phyloP scores from a whole-genome alignment of 1,284 basidiomycete genomes.

The Fomitopsis palustris region DNA sequence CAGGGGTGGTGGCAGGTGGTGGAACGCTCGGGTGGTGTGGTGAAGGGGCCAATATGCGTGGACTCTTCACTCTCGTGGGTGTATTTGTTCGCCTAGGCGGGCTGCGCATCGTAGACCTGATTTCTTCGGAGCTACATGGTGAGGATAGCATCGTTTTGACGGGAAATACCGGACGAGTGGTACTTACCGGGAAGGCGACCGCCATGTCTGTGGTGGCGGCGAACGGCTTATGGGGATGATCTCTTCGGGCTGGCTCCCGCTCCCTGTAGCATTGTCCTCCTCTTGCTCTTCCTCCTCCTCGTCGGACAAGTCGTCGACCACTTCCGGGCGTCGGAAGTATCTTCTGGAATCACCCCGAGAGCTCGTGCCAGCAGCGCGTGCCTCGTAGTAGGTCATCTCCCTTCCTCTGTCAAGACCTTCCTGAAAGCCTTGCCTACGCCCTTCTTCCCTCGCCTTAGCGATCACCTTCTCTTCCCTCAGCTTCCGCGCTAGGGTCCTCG shows the following conservation, averaged over 20 bases:
- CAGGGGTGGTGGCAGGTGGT: slow-evolving; percentile 16
- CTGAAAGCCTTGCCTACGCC: slow-evolving; percentile 36
- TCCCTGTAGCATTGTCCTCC: slow-evolving; percentile 8
- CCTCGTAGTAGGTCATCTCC: slow-evolving; percentile 20
- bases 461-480: slow-evolving; percentile 40
- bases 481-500: slow-evolving; percentile 39
- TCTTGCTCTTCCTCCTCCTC: slow-evolving; percentile 17
- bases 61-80: slow-evolving; percentile 14
- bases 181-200: slow-evolving; percentile 14
- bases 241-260: slow-evolving; percentile 3
- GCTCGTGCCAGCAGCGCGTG: not conserved
- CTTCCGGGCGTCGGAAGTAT: slow-evolving; percentile 4
- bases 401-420: slow-evolving; percentile 37
- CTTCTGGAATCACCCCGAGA: slow-evolving; percentile 6
- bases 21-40: slow-evolving; percentile 24
- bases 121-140: slow-evolving; percentile 8
- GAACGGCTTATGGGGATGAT: slow-evolving; percentile 10
- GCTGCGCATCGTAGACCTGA: slow-evolving; percentile 10
- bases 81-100: slow-evolving; percentile 18
- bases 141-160: not conserved
- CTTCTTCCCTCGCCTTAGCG: slow-evolving; percentile 41
- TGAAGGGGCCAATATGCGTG: slow-evolving; percentile 16
- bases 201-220: slow-evolving; percentile 6
- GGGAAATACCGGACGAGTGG: not conserved
- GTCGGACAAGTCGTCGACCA: slow-evolving; percentile 14